Conservation (phyloP, 192 early-diverging fungal genomes). For the Backusella psychrophila region DNA sequence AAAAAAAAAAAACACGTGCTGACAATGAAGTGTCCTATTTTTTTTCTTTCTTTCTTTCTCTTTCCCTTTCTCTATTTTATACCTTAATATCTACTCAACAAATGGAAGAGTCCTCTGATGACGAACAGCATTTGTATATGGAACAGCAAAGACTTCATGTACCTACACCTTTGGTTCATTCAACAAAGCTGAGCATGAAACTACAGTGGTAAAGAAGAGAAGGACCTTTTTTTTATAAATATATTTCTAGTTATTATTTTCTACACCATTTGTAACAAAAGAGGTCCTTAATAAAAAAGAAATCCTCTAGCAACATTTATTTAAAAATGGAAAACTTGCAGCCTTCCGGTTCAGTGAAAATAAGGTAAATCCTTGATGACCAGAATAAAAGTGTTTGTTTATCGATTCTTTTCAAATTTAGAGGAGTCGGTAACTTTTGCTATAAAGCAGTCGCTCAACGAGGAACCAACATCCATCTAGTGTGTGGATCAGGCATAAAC, state of each 20-base stretch:
- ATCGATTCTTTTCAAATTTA: conserved; percentile 6
- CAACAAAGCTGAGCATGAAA: conserved; percentile 38
- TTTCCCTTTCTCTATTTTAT: too few relatives aligned
- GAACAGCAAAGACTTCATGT: conserved; percentile 36
- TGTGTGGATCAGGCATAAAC: conserved; percentile 63
- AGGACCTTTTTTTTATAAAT: not conserved
- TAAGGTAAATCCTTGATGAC: conserved; percentile 39
- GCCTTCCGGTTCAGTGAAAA: conserved; percentile 76
- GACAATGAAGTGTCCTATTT: not conserved
- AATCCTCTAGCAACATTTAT: conserved; percentile 56
- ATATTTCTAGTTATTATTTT: not conserved
- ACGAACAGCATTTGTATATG: conserved; percentile 1
- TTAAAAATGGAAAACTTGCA: conserved; percentile 78
- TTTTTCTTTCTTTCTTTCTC: not conserved
- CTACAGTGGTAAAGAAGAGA: conserved; percentile 25
- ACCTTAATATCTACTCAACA: not conserved
- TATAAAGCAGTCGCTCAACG: conserved; percentile 47
- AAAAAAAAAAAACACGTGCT: not conserved
- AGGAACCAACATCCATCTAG: conserved; percentile 45
- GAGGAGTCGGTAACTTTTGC: conserved; percentile 65
- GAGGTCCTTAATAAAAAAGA: not conserved
- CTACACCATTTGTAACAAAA: not conserved
- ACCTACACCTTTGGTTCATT: conserved; percentile 48
- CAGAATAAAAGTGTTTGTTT: too few relatives aligned
- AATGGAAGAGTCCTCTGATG: conserved; percentile 30